Evolutionary conservation across 345 rosid species (phyloP).

Genomic region (Camelina laxa): DNA sequence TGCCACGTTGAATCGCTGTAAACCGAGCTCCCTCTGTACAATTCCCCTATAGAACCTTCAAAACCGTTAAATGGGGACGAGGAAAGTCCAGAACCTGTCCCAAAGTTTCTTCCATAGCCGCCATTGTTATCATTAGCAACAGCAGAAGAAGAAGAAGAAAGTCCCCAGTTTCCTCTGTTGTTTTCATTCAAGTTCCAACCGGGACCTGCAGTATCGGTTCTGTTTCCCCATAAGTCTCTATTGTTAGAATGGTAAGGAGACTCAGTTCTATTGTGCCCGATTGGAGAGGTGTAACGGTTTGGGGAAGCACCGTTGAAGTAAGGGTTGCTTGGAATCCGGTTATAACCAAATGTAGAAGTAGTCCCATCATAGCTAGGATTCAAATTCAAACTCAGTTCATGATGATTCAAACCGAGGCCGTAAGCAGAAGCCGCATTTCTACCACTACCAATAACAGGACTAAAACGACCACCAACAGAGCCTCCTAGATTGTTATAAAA

Average conservation of each 20-base stretch:
- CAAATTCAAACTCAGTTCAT: constrained; percentile 64
- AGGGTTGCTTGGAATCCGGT: constrained; percentile 55
- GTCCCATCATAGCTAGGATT: constrained; percentile 54
- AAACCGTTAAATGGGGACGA: constrained; percentile 55
- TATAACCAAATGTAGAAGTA: constrained; percentile 55
- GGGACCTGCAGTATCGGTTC: constrained; percentile 58
- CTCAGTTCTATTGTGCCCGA: constrained; percentile 63
- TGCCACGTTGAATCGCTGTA: constrained; percentile 84
- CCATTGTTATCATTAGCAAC: constrained; percentile 48
- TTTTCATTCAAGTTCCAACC: constrained; percentile 67
- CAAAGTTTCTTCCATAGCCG: constrained; percentile 58
- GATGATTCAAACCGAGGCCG: constrained; percentile 66
- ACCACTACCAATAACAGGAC: constrained; percentile 59
- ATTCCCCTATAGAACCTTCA: constrained; percentile 69
- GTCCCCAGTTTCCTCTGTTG: constrained; percentile 71
- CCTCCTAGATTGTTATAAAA: constrained; percentile 63
- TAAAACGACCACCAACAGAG: constrained; percentile 67
- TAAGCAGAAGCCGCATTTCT: constrained; percentile 58
- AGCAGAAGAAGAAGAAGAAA: constrained; percentile 49
- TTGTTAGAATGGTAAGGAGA: constrained; percentile 55
- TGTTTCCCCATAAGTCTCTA: constrained; percentile 83
- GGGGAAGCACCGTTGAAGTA: constrained; percentile 57
- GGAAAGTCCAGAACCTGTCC: constrained; percentile 49
- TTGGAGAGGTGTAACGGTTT: constrained; percentile 69
- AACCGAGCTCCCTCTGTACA: constrained; percentile 62